Percentiles rank a stretch among this genome's conserved stretches.
Evolutionary conservation across 495 filamentous ascomycete species (phyloP).

Genomic region (Glutinoglossum americanum): DNA sequence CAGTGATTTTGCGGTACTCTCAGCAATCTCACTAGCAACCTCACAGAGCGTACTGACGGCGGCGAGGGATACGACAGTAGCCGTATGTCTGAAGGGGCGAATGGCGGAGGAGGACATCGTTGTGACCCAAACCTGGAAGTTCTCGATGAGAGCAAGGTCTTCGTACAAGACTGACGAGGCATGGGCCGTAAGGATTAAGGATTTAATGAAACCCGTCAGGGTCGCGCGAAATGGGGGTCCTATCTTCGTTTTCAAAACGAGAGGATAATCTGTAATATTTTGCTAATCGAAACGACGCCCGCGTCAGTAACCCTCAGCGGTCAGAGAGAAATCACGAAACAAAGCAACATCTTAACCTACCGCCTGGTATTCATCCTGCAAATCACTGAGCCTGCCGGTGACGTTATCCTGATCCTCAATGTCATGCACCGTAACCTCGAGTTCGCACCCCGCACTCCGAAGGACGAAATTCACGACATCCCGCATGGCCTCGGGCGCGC

Average conservation of each 20-base stretch:
- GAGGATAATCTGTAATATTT: constrained; percentile 75
- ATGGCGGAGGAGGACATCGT: constrained; percentile 65
- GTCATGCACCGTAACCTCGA: constrained; percentile 51
- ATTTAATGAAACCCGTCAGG: constrained; percentile 55
- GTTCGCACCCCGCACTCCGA: constrained; percentile 56
- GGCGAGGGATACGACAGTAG: constrained; percentile 56
- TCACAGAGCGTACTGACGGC: constrained; percentile 49
- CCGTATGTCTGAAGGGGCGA: constrained; percentile 81
- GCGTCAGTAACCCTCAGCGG: neutral
- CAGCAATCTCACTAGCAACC: constrained; percentile 37
- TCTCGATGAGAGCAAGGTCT: constrained; percentile 56
- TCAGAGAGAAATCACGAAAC: neutral
- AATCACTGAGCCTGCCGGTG: constrained; percentile 42
- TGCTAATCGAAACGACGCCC: constrained; percentile 20
- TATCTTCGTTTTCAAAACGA: constrained; percentile 57
- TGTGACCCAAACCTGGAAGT: constrained; percentile 65
- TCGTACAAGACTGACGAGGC: constrained; percentile 53
- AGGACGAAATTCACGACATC: constrained; percentile 82
- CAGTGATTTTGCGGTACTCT: constrained; percentile 47
- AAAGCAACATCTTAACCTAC: constrained; percentile 17
- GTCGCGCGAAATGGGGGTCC: constrained; percentile 50
- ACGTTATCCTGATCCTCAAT: constrained; percentile 71
- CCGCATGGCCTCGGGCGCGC: constrained; percentile 45
- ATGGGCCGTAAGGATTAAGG: constrained; percentile 51
- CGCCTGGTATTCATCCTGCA: constrained; percentile 62